Evolutionary conservation across 495 filamentous ascomycete genomes (phyloP).

Genomic region (Tuber brumale): DNA sequence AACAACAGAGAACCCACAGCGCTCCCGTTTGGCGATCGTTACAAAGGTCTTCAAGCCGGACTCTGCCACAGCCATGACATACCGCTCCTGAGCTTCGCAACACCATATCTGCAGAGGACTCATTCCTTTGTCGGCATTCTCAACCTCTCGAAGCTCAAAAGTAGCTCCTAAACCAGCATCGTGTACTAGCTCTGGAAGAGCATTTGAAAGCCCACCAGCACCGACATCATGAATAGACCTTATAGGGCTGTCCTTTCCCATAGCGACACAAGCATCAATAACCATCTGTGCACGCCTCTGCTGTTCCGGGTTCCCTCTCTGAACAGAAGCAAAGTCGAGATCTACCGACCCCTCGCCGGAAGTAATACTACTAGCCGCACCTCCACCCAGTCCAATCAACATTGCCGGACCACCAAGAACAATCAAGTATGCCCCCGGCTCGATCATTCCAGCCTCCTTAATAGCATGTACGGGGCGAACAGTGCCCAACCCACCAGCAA

Average conservation of each 20-base stretch:
- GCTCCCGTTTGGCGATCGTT: slow-evolving; percentile 74
- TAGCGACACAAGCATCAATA: slow-evolving; percentile 81
- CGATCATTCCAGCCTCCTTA: slow-evolving; percentile 69
- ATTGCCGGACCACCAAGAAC: slow-evolving; percentile 93
- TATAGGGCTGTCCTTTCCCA: slow-evolving; percentile 80
- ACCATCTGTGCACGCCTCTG: slow-evolving; percentile 93
- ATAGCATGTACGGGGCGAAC: slow-evolving; percentile 88
- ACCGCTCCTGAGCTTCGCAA: slow-evolving; percentile 92
- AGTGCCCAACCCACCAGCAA: slow-evolving; percentile 93
- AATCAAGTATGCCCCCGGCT: slow-evolving; percentile 76
- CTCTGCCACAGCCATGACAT: slow-evolving; percentile 75
- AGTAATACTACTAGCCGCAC: slow-evolving; percentile 83
- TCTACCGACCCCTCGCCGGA: slow-evolving; percentile 84
- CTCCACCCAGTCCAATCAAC: slow-evolving; percentile 93
- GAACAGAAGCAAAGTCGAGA: slow-evolving; percentile 91
- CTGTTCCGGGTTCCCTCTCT: slow-evolving; percentile 90
- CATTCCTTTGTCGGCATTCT: slow-evolving; percentile 82
- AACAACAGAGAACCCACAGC: slow-evolving; percentile 90
- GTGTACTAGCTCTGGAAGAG: slow-evolving; percentile 82
- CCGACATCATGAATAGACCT: slow-evolving; percentile 96
- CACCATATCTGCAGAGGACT: slow-evolving; percentile 96
- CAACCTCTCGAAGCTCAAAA: slow-evolving; percentile 87
- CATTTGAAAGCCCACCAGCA: slow-evolving; percentile 90
- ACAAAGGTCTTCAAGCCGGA: slow-evolving; percentile 76
- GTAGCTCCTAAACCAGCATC: slow-evolving; percentile 81